Evolutionary conservation across 495 filamentous ascomycete species (phyloP), one percentile per base, ranked within the genome.

Genomic region (Acidomyces sp.): DNA sequence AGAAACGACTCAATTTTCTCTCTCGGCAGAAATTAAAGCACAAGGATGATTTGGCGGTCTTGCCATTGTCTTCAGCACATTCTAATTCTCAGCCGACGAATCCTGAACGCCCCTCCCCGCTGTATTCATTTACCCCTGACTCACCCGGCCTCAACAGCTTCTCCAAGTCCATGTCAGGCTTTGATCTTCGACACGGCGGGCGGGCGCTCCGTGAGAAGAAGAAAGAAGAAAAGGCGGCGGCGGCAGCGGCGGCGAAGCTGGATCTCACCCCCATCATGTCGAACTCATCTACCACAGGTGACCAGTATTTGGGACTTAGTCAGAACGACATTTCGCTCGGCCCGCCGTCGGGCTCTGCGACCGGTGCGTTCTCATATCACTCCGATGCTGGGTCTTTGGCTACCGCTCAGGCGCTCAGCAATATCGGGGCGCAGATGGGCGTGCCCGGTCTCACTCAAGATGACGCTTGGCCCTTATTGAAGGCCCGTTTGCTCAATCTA

Each of bases 401-500:
- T 16, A 39, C 43, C 6, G 37, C 32, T 17, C 48, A 48, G 27
- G 39, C 37, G 4, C 44, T 54, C 30, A 49, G 32, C 12, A 49
- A 34, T 41, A 33, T 61, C 9, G 59, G 58, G 1, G 45, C 39
- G 24, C 34, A 58, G 0, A 77, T 82, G 49, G 85, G 84, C 0
- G 62, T 93, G 17, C 73, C 82, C 44, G 85, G 83, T 48, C 79
- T 94, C 75, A 74, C 72, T 4, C 67, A 80, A 0, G 90, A 99
- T 49, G 86, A 95, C 56, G 88, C 86, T 5, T 99, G 92, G 92
- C 84, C 87, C 18, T 82, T 85, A 42, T 61, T 99, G n/a, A 90
- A 88, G 49, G 78, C 81, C 0, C 85, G 85, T 45, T 55, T 96
- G n/a, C 67, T 96, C 9, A 74, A 83, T 33, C 77, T 95, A 11